Evolutionary conservation across 352 stramenopile genomes (phyloP), one percentile per base, ranked within the genome.

Genomic region (Thalassiosira mediterranea): DNA sequence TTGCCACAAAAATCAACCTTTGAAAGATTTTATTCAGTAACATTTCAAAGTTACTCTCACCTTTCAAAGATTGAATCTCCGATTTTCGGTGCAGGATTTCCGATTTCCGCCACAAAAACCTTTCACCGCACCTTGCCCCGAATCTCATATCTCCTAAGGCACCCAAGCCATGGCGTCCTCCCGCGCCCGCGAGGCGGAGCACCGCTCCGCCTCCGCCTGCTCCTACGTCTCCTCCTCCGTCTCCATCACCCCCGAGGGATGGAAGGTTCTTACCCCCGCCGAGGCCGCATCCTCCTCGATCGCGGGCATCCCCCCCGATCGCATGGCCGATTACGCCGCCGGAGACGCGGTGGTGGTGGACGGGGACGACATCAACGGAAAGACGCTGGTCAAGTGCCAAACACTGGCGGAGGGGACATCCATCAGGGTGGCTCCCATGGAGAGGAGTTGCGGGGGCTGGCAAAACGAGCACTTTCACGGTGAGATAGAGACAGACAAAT

Each of bases 391-490:
- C 21, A 60, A 58, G 61, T 73, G 57, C 38, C 44, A 46, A 17
- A 51, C 48, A n/a, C 23, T 74, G 5, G 34, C 58, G 8, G n/a
- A 49, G 8, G 65, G 60, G 11, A 72, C 57, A 11, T 64, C 57
- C 2, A 68, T 85, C 38, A 52, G 72, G 17, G 56, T 79, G 1
- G 0, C 60, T 0, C 72, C 78, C 25, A 83, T 86, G 72, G 52
- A 80, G 47, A 40, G 60, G 0, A 52, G 63, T 13, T 54, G 23
- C 0, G 59, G 59, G 11, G 73, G 79, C 13, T 86, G 73, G 69
- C 59, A 72, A 40, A 40, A 70, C 7, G 54, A 66, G 21, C 77
- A 85, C 42, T 85, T 85, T 71, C 72, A 85, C 59, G 25, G n/a
- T n/a, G n/a, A n/a, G n/a, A n/a, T n/a, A n/a, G n/a, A n/a, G n/a